A percentile compares a stretch with the other conserved stretches of the same genome.
Evolutionary conservation across 495 filamentous ascomycete genomes (phyloP).

Genomic region (Penicillium coffeae): DNA sequence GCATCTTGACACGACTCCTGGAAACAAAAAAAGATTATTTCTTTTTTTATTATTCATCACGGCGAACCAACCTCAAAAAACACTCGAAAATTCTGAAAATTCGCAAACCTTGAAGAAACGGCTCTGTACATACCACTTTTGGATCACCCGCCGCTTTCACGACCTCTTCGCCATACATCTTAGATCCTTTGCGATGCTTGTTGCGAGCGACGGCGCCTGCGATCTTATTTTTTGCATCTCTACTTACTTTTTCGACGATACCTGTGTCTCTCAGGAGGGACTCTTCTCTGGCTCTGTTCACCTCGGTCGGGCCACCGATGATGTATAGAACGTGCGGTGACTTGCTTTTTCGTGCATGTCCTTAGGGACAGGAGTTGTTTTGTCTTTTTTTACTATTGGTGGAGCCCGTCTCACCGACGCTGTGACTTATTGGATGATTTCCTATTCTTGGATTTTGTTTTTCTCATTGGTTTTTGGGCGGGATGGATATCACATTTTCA

Average conservation of each 20-base stretch:
- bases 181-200: conserved; percentile 41
- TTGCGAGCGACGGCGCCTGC: conserved; percentile 49
- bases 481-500: conserved; percentile 39
- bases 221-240: conserved; percentile 41
- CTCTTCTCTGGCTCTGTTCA: conserved; percentile 24
- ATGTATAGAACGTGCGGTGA: conserved; percentile 47
- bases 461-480: conserved; percentile 31
- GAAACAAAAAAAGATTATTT: conserved; percentile 28
- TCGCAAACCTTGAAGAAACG: conserved; percentile 28
- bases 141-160: conserved; percentile 28
- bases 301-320: conserved; percentile 34
- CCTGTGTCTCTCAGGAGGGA: conserved; percentile 43
- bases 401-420: conserved; percentile 24
- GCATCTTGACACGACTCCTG: conserved; percentile 36
- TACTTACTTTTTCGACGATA: conserved; percentile 32
- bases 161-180: conserved; percentile 33
- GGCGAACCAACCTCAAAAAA: conserved; percentile 12
- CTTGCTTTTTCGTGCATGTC: conserved; percentile 32
- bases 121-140: conserved; percentile 39
- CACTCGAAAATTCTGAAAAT: conserved; percentile 17
- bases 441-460: conserved; percentile 28
- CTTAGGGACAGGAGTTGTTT: conserved; percentile 36
- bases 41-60: not conserved
- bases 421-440: conserved; percentile 29
- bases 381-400: conserved; percentile 27